Percentiles rank a stretch among this genome's conserved stretches.
Evolutionary conservation across 176 grass and related monocot genomes (phyloP).

Genomic region (Carex myosuroides): DNA sequence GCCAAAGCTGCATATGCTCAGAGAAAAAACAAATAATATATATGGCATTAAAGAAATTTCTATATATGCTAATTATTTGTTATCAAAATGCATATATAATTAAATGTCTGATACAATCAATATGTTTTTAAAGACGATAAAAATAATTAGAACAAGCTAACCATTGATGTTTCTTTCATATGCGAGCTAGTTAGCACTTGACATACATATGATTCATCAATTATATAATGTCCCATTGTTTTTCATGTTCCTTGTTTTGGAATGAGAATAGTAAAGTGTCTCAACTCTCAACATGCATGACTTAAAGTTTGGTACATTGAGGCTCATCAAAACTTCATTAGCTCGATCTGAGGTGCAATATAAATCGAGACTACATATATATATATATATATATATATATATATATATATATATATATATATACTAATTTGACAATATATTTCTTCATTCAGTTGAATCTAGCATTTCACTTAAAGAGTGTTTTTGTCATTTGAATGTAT

Average conservation of each 20-base stretch:
- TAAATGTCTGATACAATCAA: neutral
- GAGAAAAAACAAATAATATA: neutral
- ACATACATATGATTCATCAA: no score
- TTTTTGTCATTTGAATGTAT: neutral
- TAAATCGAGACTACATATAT: neutral
- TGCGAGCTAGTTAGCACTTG: no score
- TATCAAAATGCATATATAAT: neutral
- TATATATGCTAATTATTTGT: neutral
- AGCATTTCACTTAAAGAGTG: no score
- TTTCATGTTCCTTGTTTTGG: no score
- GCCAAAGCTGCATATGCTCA: constrained; percentile 12
- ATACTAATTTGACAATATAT: no score
- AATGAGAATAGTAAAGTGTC: neutral
- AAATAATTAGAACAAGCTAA: no score
- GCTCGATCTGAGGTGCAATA: neutral
- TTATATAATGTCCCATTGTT: no score
- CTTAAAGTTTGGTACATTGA: neutral
- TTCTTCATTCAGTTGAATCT: no score
- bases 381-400: neutral
- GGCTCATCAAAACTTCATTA: neutral
- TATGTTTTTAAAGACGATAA: neutral
- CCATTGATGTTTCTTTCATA: no score
- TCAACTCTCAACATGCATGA: neutral
- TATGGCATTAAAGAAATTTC: neutral
- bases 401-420: neutral